A percentile compares a stretch with the other conserved stretches of the same genome.
Conservation (phyloP, 345 rosid species). For the Cochlearia excelsa region DNA sequence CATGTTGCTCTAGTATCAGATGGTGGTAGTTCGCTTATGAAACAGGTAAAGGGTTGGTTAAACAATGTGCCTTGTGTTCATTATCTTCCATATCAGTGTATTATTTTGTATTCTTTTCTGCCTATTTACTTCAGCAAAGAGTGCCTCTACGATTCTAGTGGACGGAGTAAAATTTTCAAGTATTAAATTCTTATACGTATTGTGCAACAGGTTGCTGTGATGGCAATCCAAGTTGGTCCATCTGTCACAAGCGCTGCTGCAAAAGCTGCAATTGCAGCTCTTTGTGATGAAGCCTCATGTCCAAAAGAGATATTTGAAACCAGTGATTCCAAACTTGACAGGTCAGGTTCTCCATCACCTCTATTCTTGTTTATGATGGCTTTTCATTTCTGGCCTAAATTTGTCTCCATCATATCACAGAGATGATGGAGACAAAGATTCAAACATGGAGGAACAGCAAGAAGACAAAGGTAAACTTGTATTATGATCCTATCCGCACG, state of each 20-base stretch:
- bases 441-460: constrained; percentile 40
- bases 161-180: not conserved
- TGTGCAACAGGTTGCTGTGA: constrained; percentile 52
- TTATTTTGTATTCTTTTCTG: not conserved
- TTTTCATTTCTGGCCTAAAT: constrained; percentile 3
- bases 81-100: not conserved
- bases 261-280: constrained; percentile 70
- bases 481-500: not conserved
- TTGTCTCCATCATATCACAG: constrained; percentile 40
- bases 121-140: constrained; percentile 4
- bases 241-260: constrained; percentile 71
- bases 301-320: constrained; percentile 62
- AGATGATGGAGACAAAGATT: constrained; percentile 39
- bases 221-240: constrained; percentile 63
- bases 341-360: constrained; percentile 38
- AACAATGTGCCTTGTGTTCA: constrained; percentile 8
- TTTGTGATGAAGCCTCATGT: constrained; percentile 72
- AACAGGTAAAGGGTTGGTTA: constrained; percentile 51
- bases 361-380: constrained; percentile 4
- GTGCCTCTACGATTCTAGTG: not conserved
- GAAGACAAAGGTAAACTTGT: constrained; percentile 26
- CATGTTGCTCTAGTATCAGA: constrained; percentile 42
- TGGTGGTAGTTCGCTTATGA: constrained; percentile 60
- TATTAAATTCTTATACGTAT: constrained; percentile 7
- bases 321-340: constrained; percentile 37